Evolutionary conservation across 768 basidiomycete species (phyloP).

Genomic region (Symmetrospora coprosmae): DNA sequence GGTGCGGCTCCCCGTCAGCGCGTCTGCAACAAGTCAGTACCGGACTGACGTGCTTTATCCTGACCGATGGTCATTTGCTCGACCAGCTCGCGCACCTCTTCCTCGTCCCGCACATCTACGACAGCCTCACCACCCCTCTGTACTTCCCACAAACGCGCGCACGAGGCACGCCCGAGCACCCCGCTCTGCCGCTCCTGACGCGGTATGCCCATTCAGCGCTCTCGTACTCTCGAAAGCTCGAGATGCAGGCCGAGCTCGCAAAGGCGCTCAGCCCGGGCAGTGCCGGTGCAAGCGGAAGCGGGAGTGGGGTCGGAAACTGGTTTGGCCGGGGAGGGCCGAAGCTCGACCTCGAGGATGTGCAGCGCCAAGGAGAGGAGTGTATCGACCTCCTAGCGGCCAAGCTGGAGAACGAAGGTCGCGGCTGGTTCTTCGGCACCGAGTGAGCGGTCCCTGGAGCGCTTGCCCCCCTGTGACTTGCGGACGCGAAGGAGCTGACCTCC

Average conservation of each 20-base stretch:
- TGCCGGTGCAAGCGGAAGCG: not conserved
- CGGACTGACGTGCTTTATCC: not conserved
- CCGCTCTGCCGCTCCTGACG: not conserved
- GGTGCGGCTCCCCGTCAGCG: not conserved
- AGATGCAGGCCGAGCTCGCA: conserved; percentile 10
- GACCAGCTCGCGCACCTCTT: conserved; percentile 15
- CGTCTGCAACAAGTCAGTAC: not conserved
- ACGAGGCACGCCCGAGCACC: conserved; percentile 7
- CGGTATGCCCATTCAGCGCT: conserved; percentile 5
- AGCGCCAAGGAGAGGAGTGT: not conserved
- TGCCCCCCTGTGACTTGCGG: not conserved
- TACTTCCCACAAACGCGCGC: conserved; percentile 17
- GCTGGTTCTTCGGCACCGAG: conserved; percentile 18
- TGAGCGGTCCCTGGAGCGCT: not conserved
- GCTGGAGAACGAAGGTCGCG: not conserved
- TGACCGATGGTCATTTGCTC: not conserved
- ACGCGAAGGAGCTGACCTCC: not conserved
- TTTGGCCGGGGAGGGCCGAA: not conserved
- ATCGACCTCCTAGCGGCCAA: not conserved
- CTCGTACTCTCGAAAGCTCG: not conserved
- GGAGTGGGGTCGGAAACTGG: not conserved
- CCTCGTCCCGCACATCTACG: conserved; percentile 5
- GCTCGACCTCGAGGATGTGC: not conserved
- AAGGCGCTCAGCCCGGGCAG: not conserved
- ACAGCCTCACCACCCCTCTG: conserved; percentile 7